Conservation (phyloP, 1,284 basidiomycete genomes). For the Puccinia novopanici region DNA sequence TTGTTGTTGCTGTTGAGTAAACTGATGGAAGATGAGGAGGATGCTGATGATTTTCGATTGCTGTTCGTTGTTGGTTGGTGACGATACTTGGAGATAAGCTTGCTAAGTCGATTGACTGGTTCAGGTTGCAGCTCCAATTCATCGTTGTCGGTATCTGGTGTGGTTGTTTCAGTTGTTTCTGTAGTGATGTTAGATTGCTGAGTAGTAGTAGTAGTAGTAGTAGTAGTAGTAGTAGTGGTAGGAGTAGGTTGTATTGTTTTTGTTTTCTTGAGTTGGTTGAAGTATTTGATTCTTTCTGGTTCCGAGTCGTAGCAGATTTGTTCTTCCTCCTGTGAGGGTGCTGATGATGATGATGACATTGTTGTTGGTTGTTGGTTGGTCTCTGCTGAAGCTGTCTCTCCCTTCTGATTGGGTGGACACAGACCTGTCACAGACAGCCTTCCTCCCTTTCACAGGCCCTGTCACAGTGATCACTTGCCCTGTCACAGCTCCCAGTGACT, state of each 20-base stretch:
- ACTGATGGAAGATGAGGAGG: neutral
- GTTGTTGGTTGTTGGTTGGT: neutral
- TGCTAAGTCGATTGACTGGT: neutral
- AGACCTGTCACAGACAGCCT: too few species aligned
- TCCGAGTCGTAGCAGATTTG: slow-evolving; percentile 24
- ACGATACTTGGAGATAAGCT: neutral
- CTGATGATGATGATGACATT: neutral
- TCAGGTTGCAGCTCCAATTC: neutral
- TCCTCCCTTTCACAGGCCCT: too few species aligned
- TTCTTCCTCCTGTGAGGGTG: neutral
- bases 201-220: too few species aligned
- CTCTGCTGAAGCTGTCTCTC: too few species aligned
- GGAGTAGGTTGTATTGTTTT: neutral
- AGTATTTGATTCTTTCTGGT: slow-evolving; percentile 26
- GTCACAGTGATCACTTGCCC: too few species aligned
- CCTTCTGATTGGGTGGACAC: too few species aligned
- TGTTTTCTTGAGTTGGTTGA: neutral
- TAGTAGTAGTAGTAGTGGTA: neutral
- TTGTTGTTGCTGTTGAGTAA: neutral
- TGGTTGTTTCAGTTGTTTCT: neutral
- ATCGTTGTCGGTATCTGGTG: neutral
- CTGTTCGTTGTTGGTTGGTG: neutral
- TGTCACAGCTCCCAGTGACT: too few species aligned
- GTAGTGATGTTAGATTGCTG: neutral
- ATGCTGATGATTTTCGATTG: neutral